Evolutionary conservation across 495 filamentous ascomycete species (phyloP).

Genomic region (Hypoxylon perforatum): DNA sequence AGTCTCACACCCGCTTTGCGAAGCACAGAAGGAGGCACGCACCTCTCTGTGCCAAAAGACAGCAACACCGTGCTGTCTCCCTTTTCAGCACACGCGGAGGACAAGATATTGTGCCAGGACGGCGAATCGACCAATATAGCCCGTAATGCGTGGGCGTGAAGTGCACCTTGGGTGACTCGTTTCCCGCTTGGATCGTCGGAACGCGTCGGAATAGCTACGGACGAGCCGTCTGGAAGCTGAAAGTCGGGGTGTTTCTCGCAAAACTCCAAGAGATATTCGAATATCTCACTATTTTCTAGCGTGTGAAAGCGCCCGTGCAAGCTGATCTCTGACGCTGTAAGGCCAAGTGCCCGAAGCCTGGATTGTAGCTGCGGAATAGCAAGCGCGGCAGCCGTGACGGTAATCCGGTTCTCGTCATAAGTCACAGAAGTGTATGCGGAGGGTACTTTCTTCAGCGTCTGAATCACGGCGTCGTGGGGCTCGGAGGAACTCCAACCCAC

Average conservation of each 20-base stretch:
- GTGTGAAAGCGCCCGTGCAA: constrained; percentile 54
- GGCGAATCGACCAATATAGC: constrained; percentile 54
- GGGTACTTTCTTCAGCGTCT: constrained; percentile 39
- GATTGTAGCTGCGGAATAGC: constrained; percentile 34
- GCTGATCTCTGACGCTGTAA: constrained; percentile 44
- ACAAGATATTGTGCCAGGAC: constrained; percentile 50
- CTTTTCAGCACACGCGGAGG: constrained; percentile 11
- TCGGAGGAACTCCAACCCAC: constrained; percentile 43
- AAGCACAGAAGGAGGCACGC: constrained; percentile 52
- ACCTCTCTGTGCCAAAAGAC: constrained; percentile 57
- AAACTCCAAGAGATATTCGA: constrained; percentile 23
- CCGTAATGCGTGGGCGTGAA: constrained; percentile 47
- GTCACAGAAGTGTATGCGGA: constrained; percentile 56
- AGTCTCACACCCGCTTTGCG: constrained; percentile 37
- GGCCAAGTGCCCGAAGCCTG: constrained; percentile 48
- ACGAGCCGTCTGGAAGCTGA: constrained; percentile 51
- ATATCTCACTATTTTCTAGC: constrained; percentile 12
- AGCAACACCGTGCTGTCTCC: constrained; percentile 38
- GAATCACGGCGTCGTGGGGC: constrained; percentile 28
- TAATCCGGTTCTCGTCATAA: constrained; percentile 53
- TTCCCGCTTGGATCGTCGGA: constrained; percentile 37
- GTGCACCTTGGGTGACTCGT: constrained; percentile 21
- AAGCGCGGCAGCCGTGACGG: constrained; percentile 41
- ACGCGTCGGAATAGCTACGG: constrained; percentile 43
- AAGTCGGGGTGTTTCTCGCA: constrained; percentile 43